These are phyloP conservation scores for Mucor piriformis DNA, from an alignment of 371 early-diverging fungal genomes.

Conservation along the genomic window DNA sequence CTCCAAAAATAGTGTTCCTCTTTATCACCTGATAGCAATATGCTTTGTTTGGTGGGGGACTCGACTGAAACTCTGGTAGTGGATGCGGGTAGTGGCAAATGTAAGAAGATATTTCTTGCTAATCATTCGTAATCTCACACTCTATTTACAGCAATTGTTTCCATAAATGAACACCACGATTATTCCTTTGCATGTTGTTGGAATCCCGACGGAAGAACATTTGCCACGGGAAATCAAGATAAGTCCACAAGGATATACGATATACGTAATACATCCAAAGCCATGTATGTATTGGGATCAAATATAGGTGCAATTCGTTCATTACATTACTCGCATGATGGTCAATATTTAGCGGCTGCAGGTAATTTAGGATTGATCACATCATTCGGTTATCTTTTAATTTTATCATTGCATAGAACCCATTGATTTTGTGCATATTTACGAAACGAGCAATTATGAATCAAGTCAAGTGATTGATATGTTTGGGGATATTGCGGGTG, in stretches of 20 bases:
- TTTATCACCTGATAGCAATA: conserved; percentile 60
- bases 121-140: too few species aligned
- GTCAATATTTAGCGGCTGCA: conserved; percentile 70
- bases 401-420: conserved; percentile 60
- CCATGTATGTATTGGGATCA: conserved; percentile 64
- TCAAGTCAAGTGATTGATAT: conserved; percentile 76
- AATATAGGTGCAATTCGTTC: conserved; percentile 79
- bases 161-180: conserved; percentile 53
- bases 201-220: conserved; percentile 70
- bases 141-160: conserved; percentile 20
- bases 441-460: conserved; percentile 53
- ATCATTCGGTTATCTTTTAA: too few species aligned
- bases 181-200: conserved; percentile 85
- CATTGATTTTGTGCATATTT: conserved; percentile 79
- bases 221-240: conserved; percentile 89
- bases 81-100: conserved; percentile 59
- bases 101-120: conserved; percentile 34
- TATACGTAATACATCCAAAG: conserved; percentile 59
- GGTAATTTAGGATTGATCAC: too few species aligned
- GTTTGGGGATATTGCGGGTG: conserved; percentile 84
- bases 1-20: conserved; percentile 70
- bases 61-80: conserved; percentile 57
- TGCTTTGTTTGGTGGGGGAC: conserved; percentile 83
- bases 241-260: conserved; percentile 77
- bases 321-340: conserved; percentile 73